Percentiles rank a stretch among this genome's conserved stretches.
phyloP scores from a whole-genome alignment of 192 early-diverging fungal genomes.

The Linnemannia zychae region DNA sequence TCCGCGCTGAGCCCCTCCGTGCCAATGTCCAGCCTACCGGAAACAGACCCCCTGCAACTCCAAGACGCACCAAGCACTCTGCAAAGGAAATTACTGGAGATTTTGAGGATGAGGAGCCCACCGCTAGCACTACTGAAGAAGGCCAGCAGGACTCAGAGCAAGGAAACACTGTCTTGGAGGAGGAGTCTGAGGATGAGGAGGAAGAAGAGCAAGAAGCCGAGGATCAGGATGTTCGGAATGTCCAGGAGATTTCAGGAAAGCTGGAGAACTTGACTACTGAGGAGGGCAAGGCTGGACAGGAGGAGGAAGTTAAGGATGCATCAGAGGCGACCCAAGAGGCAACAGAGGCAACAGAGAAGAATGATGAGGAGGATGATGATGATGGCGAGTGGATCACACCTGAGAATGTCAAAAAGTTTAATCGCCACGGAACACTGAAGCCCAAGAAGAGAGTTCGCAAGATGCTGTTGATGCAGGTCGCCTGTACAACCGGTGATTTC shows the following conservation, averaged over 20 bases:
- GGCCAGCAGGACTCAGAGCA: constrained; percentile 12
- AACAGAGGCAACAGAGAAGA: constrained; percentile 18
- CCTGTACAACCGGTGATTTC: constrained; percentile 93
- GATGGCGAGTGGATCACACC: constrained; percentile 97
- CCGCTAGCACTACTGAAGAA: not conserved
- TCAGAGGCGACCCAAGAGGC: constrained; percentile 1
- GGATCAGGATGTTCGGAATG: constrained; percentile 35
- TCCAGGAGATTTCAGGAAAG: constrained; percentile 35
- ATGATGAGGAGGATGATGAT: constrained; percentile 64
- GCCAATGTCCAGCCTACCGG: constrained; percentile 34
- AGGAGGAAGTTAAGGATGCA: not conserved
- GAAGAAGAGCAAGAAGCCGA: constrained; percentile 4
- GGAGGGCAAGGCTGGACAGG: not conserved
- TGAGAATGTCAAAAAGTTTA: constrained; percentile 81
- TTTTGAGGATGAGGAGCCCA: constrained; percentile 38
- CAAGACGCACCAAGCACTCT: constrained; percentile 43
- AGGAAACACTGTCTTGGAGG: constrained; percentile 47
- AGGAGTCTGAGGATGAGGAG: constrained; percentile 35
- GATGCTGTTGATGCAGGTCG: constrained; percentile 72
- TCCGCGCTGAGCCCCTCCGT: constrained; percentile 80
- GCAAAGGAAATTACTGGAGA: constrained; percentile 46
- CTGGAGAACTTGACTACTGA: constrained; percentile 41
- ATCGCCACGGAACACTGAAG: constrained; percentile 68
- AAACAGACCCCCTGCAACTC: constrained; percentile 24
- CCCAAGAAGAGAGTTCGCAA: constrained; percentile 51